Evolutionary conservation across 306 rosid species (phyloP), one percentile per base, ranked within the genome.

Genomic region (Acacia acuminata): DNA sequence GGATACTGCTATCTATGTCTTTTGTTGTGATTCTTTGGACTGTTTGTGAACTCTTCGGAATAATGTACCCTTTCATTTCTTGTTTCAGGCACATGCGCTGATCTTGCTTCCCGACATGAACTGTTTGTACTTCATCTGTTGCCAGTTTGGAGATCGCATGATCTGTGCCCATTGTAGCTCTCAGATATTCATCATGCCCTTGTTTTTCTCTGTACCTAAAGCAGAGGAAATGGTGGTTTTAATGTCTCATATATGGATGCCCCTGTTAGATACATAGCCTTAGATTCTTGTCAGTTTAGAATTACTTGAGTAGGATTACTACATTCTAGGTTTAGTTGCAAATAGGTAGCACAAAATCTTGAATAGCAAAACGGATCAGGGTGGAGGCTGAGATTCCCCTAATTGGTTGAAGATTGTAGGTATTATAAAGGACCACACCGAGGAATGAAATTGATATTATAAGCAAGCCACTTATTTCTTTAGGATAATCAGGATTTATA

Each of bases 181-280:
- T 85, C 85, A 82, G 93, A 85, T 82, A 55, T 69, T 70, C 66
- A 73, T 16, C 51, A 79, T 85, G 83, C 61, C 84, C 69, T 85
- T 84, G 84, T 82, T 45, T 79, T 79, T 80, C 73, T 77, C 76
- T 34, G 42, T 66, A 44, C 82, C 58, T 81, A 82, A 75, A 25
- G 86, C 82, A 24, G 81, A 32, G 44, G 85, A 81, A 79, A 79
- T 78, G 85, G 83, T 77, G 83, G 86, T 85, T 72, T 85, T 72
- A 60, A 77, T 79, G 84, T 80, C 80, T 77, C 88, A 75, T 66
- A 82, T 77, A 82, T 83, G 86, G 92, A 81, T 90, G 88, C 90
- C 88, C 42, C 76, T 85, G 78, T 89, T 90, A 10, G 94, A 87
- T 84, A 90, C 93, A 77, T 87, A 76, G 87, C 78, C 77, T 76